These are phyloP conservation scores for Ceratobasidium theobromae DNA, from an alignment of 1,284 basidiomycete genomes.

Conservation along the genomic window DNA sequence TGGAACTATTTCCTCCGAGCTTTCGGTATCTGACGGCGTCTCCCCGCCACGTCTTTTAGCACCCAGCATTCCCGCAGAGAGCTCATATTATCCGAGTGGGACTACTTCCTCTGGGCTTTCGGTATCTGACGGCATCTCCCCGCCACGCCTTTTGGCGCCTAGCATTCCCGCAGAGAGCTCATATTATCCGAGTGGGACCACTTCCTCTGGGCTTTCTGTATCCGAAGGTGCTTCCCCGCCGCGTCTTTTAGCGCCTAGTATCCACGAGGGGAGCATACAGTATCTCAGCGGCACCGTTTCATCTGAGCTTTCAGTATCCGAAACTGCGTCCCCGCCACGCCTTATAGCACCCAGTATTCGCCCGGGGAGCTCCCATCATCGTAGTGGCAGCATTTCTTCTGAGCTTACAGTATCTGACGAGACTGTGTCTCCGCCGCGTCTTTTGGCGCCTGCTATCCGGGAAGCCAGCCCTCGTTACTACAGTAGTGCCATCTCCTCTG, in stretches of 20 bases:
- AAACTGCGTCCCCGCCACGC: neutral
- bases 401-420: neutral
- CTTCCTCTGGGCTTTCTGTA: neutral
- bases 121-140: neutral
- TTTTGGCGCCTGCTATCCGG: constrained; percentile 14
- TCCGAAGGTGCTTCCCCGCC: neutral
- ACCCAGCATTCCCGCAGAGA: neutral
- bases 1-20: neutral
- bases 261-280: neutral
- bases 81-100: constrained; percentile 5
- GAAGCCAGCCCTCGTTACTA: neutral
- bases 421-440: constrained; percentile 4
- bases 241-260: constrained; percentile 12
- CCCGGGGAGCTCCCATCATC: constrained; percentile 3
- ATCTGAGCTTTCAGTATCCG: constrained; percentile 4
- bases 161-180: neutral
- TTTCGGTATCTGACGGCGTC: neutral
- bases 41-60: constrained; percentile 14
- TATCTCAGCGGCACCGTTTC: constrained; percentile 7
- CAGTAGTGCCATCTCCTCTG: constrained; percentile 6
- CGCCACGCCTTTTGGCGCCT: constrained; percentile 12
- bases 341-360: constrained; percentile 13
- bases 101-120: constrained; percentile 10
- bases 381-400: neutral
- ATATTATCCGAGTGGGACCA: neutral